These are phyloP conservation scores for Aspergillus chevalieri DNA, from an alignment of 2,329 filamentous ascomycete genomes.

Conservation along the genomic window DNA sequence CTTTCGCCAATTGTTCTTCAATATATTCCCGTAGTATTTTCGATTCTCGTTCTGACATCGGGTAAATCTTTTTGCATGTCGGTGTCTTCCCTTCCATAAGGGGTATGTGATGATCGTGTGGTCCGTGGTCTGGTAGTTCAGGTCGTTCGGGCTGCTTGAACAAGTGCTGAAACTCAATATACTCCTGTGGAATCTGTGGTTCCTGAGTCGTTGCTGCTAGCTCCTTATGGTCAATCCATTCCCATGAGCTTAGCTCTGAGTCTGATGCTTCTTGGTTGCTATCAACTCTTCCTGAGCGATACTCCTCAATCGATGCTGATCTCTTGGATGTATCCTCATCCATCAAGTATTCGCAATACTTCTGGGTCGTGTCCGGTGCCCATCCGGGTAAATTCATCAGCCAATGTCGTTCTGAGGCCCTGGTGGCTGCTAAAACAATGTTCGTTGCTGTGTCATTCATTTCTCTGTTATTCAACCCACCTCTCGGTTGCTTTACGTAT, in stretches of 20 bases:
- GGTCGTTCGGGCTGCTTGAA: not conserved
- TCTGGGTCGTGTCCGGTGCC: not conserved
- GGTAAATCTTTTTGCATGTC: not conserved
- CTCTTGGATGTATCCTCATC: not conserved
- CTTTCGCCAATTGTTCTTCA: not conserved
- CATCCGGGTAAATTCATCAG: not conserved
- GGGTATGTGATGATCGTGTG: not conserved
- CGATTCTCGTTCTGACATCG: not conserved
- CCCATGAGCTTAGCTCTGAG: not conserved
- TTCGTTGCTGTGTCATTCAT: not conserved
- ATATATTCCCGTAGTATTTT: not conserved
- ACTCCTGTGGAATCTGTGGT: no score
- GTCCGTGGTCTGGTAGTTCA: not conserved
- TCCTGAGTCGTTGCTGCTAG: no score
- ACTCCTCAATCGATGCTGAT: not conserved
- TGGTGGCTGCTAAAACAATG: not conserved
- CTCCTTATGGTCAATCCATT: not conserved
- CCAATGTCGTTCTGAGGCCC: not conserved
- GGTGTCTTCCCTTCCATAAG: not conserved
- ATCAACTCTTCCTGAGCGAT: not conserved
- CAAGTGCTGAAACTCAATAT: no score
- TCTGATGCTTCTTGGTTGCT: not conserved
- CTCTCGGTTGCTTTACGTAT: not conserved
- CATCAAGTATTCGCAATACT: not conserved
- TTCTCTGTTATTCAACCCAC: not conserved